Base-by-base conservation (phyloP, 2,329 filamentous ascomycete species). In the Hortaea werneckii region DNA sequence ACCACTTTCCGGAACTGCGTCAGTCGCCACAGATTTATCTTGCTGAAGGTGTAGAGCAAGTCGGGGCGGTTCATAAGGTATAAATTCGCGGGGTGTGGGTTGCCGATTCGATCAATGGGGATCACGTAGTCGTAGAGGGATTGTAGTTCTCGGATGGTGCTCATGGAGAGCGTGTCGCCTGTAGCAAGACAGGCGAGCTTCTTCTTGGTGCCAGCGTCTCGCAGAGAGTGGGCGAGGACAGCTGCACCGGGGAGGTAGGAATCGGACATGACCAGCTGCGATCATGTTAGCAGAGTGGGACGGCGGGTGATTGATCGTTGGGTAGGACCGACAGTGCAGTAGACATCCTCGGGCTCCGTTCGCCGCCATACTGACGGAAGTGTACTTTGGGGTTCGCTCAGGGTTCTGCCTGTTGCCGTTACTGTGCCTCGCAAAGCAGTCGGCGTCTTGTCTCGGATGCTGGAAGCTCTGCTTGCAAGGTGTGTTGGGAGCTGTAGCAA, bases 221-320 rank as follows among this genome's bases (percentile, higher is more conserved):
- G 85, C 47, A 98, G 73, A 30, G 92, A 96, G 71, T 96, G 89
- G 50, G 88, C 89, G 53, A 98, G 80, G 40, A 98, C 89, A 57
- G 92, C 80, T 49, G 89, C 90, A 65, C 92, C 90, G 94, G 92
- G 90, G 42, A 98, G 79, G 67, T 98, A 98, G 52, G 78, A 78
- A 70, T 98, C 89, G 71, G 80, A 95, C 71, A 94, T 74, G 46
- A 96, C 79, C 66, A 98, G 85, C 90, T 95, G 67, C 60, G 53
- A 32, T 39, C 42, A 30, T 20, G 35, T 46, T 26, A 53, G 49
- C 37, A n/a, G 10, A 12, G 9, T 10, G n/a, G 9, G 32, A 35
- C 9, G 32, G n/a, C n/a, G 32, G 41, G 30, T 29, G 29, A 12
- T 20, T 37, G 11, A 37, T 13, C 40, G 42, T 29, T 27, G 20